Base-by-base conservation (phyloP, 2,329 filamentous ascomycete genomes). In the Talaromyces funiculosus region DNA sequence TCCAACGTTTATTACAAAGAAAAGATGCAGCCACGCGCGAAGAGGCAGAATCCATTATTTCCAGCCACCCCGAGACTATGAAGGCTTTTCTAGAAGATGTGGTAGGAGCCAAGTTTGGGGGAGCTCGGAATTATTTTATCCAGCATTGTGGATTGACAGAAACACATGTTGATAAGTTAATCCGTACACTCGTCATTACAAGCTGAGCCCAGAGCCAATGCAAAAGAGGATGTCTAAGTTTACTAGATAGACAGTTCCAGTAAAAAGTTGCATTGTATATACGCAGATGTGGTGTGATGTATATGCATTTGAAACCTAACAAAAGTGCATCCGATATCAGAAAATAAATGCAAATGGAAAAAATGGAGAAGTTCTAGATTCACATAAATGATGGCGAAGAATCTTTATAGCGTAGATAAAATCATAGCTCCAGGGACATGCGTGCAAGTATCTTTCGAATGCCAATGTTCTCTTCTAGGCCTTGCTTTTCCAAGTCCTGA, bases 381-480 rank as follows among this genome's bases (percentile, higher is more conserved):
- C 6, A 26, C 5, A 22, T n/a, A 45, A 31, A 31, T 49, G 9
- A 49, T 26, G 3, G 10, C 18, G 29, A 35, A 9, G 10, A 51
- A 10, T 51, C 9, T 51, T n/a, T 35, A 35, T 20, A 20, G 16
- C 3, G 4, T 20, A 20, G 1, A 9, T 31, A 16, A 8, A n/a
- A 54, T 57, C 29, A 58, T 40, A 58, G 24, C 14, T 58, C 56
- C 5, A 58, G 56, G 22, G 56, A 58, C 42, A 58, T 58, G 8
- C 56, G 56, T n/a, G 56, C 56, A 6, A 58, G 35, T 20, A 58
- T 38, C 43, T 58, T 58, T 26, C 56, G 42, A n/a, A 58, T 29
- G 12, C 43, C 43, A 29, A 58, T 58, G 26, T 58, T 58, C 24
- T 58, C 56, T 4, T 49, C 56, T 12, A 58, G 8, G 20, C 43